Base-by-base conservation (phyloP, 805 yeast species). In the Novakomyces olei region DNA sequence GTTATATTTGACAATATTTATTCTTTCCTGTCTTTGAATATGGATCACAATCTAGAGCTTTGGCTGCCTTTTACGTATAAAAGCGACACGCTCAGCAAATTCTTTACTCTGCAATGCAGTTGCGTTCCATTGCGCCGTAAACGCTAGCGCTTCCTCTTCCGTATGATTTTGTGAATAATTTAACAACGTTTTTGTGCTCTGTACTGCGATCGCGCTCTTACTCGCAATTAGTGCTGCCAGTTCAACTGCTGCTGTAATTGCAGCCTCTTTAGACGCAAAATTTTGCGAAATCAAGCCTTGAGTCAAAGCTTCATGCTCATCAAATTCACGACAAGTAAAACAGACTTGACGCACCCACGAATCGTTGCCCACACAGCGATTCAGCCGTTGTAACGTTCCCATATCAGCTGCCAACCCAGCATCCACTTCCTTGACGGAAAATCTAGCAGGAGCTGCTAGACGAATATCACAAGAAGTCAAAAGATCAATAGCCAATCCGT, bases 351-450 rank as follows among this genome's bases (percentile, higher is more conserved):
- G 62, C 38, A 72, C 51, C 53, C 66, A 58, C 4, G 78, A 69
- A 10, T 56, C 51, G 46, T 72, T 72, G 27, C 61, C 61, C 14
- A 63, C 61, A 1, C 70, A 36, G 14, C 46, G 44, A 4, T 78
- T 72, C 36, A 74, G 44, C 45, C 85, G 58, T 50, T 76, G 83
- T 36, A 76, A 55, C 1, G 77, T 61, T 4, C 91, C 91, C 44
- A 76, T 72, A 47, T 77, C 88, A 1, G 88, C 81, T 25, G 77
- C 64, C 46, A 77, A 59, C 2, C 85, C 88, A 34, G 76, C 58
- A 39, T 69, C 66, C 37, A 75, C 68, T 51, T 76, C 91, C 36
- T 73, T 65, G 36, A 77, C 64, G 26, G 45, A 51, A 9, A 65
- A 61, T n/a, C n/a, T n/a, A 39, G 65, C 73, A 19, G 53, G 51